phyloP scores from a whole-genome alignment of 2,329 filamentous ascomycete species.

The Sphaerulina vaccinii region DNA sequence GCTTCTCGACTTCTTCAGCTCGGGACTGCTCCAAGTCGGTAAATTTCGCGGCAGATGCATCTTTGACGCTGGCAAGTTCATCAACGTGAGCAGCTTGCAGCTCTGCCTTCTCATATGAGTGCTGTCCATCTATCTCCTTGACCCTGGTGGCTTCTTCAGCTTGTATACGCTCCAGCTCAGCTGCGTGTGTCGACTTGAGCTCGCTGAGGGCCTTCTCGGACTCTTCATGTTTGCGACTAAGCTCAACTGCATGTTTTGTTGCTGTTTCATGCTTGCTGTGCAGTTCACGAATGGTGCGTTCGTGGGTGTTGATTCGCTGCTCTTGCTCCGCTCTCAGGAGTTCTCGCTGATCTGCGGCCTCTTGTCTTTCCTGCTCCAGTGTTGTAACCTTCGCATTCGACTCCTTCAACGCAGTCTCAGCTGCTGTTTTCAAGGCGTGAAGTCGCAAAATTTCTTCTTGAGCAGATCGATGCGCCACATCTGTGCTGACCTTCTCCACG shows the following conservation, averaged over 20 bases:
- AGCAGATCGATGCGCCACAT: conserved; percentile 13
- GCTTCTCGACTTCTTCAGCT: background rate
- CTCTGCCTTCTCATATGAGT: conserved; percentile 4
- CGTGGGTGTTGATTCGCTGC: conserved; percentile 16
- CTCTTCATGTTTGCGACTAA: conserved; percentile 4
- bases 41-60: background rate
- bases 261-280: conserved; percentile 13
- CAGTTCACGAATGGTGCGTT: conserved; percentile 22
- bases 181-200: conserved; percentile 1
- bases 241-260: conserved; percentile 10
- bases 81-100: background rate
- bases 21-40: background rate
- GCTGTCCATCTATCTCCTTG: conserved; percentile 4
- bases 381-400: conserved; percentile 19
- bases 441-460: conserved; percentile 13
- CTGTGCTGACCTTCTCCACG: conserved; percentile 12
- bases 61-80: background rate
- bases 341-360: conserved; percentile 23
- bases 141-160: background rate
- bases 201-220: background rate
- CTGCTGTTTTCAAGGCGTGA: conserved; percentile 20
- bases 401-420: conserved; percentile 14
- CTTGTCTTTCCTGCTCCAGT: conserved; percentile 26
- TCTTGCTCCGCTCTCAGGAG: background rate
- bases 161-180: conserved; percentile 2